Conservation (phyloP, 2,329 filamentous ascomycete genomes). For the Fonsecaea pedrosoi region DNA sequence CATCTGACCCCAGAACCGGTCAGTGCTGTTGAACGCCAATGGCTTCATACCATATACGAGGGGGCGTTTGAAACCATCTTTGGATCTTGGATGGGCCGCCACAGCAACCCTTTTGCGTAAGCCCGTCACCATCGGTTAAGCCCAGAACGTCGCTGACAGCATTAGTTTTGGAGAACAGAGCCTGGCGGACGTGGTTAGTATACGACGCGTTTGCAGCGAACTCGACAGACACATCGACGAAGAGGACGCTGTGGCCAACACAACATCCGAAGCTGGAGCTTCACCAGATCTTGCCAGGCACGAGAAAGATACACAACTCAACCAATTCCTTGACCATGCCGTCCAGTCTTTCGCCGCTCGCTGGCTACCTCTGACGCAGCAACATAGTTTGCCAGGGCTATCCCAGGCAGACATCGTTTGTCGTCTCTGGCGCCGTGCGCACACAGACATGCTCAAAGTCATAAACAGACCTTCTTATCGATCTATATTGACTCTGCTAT, state of each 20-base stretch:
- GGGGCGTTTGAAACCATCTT: conserved; percentile 51
- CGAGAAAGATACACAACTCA: conserved; percentile 37
- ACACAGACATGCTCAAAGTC: conserved; percentile 50
- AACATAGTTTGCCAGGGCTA: neutral
- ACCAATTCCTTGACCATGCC: conserved; percentile 40
- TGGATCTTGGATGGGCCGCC: conserved; percentile 52
- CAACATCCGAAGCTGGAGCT: conserved; percentile 9
- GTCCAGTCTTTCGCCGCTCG: conserved; percentile 44
- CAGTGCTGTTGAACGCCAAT: conserved; percentile 22
- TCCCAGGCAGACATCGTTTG: conserved; percentile 35
- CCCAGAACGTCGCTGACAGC: neutral
- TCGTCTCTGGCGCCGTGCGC: conserved; percentile 47
- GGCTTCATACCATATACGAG: conserved; percentile 45
- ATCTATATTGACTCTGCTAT: conserved; percentile 50
- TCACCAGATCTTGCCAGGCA: conserved; percentile 31
- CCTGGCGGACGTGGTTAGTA: conserved; percentile 27
- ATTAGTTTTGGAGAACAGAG: conserved; percentile 29
- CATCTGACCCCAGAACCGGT: conserved; percentile 12
- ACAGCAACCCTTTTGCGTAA: conserved; percentile 53
- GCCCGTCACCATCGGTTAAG: conserved; percentile 24
- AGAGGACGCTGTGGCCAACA: conserved; percentile 17
- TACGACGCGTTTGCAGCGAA: conserved; percentile 34
- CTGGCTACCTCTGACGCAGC: conserved; percentile 40
- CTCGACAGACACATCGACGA: conserved; percentile 46
- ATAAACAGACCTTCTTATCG: conserved; percentile 53